These are phyloP conservation scores for Anthostomella pinea DNA, from an alignment of 2,329 filamentous ascomycete species.

Conservation along the genomic window DNA sequence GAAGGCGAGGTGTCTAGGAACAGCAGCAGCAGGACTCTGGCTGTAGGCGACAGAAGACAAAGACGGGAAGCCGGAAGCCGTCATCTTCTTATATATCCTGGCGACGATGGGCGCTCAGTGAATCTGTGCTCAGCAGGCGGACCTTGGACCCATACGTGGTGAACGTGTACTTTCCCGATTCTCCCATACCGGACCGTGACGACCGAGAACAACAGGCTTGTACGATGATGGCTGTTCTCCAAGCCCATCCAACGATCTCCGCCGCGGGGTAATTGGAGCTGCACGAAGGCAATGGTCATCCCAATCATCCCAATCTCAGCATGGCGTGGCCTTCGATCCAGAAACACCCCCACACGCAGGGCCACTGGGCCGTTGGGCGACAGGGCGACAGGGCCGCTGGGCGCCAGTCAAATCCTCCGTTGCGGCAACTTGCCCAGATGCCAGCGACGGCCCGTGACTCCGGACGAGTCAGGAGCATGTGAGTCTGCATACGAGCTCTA, in stretches of 20 bases:
- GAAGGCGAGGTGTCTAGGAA: too few species aligned
- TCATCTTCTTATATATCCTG: constrained; percentile 25
- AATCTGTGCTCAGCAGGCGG: constrained; percentile 1
- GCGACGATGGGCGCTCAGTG: too few species aligned
- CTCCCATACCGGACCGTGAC: constrained; percentile 50
- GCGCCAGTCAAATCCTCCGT: constrained; percentile 20
- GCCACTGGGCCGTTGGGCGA: too few species aligned
- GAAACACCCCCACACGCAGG: too few species aligned
- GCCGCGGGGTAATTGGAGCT: constrained; percentile 34
- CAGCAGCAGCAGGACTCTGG: too few species aligned
- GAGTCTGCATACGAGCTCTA: constrained; percentile 1
- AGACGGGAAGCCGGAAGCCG: too few species aligned
- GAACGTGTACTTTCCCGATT: constrained; percentile 33
- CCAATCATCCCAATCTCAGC: too few species aligned
- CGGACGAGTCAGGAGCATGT: constrained; percentile 14
- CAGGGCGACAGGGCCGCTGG: constrained; percentile 1
- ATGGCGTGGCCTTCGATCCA: constrained; percentile 1
- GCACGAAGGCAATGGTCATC: too few species aligned
- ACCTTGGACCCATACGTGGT: constrained; percentile 7
- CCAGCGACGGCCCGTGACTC: constrained; percentile 31
- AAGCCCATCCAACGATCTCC: constrained; percentile 28
- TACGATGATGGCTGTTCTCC: constrained; percentile 26
- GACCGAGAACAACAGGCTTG: constrained; percentile 42
- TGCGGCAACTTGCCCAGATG: constrained; percentile 26
- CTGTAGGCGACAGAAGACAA: too few species aligned